Percentiles rank a stretch among this genome's conserved stretches.
phyloP scores from a whole-genome alignment of 768 basidiomycete genomes.

The Russula earlei region DNA sequence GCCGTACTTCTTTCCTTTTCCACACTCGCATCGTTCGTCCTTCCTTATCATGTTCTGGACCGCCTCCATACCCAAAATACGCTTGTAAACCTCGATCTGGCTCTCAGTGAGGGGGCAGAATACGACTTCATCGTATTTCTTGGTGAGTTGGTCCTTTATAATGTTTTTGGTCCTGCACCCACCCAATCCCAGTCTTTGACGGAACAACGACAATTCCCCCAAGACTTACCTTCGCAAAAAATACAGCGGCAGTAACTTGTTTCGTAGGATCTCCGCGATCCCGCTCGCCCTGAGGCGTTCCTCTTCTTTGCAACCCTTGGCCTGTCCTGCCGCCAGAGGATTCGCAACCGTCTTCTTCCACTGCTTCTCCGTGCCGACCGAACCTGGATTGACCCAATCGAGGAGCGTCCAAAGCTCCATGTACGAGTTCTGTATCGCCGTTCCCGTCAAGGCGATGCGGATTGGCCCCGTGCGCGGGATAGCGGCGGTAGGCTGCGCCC shows the following conservation, averaged over 20 bases:
- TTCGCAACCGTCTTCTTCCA: conserved; percentile 68
- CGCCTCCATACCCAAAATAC: conserved; percentile 49
- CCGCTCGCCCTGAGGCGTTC: conserved; percentile 49
- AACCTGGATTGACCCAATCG: conserved; percentile 84
- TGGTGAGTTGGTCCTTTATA: conserved; percentile 72
- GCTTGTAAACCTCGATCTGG: conserved; percentile 68
- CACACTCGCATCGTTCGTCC: conserved; percentile 68
- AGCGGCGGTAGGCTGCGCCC: background rate
- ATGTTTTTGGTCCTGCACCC: conserved; percentile 60
- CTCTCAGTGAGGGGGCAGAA: conserved; percentile 78
- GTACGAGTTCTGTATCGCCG: conserved; percentile 80
- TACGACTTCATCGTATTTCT: conserved; percentile 84
- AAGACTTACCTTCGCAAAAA: conserved; percentile 63
- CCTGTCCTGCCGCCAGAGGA: conserved; percentile 63
- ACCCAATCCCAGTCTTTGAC: background rate
- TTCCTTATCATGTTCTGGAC: conserved; percentile 66
- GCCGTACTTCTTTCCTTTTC: conserved; percentile 45
- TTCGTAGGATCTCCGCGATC: conserved; percentile 52
- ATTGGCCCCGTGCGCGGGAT: conserved; percentile 12
- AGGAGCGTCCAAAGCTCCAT: conserved; percentile 87
- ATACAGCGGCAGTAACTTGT: conserved; percentile 67
- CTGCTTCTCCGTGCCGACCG: conserved; percentile 59
- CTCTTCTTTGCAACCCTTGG: conserved; percentile 50
- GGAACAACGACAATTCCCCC: background rate
- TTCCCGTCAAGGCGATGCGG: conserved; percentile 84